These are phyloP conservation scores for Naganishia liquefaciens DNA, from an alignment of 1,284 basidiomycete species.

Conservation along the genomic window DNA sequence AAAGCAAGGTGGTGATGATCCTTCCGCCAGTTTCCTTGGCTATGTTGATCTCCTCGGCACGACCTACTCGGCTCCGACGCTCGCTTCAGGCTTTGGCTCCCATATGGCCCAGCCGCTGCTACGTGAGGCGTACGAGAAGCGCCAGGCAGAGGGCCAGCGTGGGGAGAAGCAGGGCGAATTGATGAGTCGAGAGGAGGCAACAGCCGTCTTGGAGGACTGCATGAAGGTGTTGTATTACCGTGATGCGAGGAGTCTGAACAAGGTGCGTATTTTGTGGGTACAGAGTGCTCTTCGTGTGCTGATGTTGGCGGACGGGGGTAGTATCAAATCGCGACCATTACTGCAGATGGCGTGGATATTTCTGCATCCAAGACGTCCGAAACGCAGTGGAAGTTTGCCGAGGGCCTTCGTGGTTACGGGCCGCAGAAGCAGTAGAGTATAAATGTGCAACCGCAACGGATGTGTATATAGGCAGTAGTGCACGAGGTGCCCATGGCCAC, in stretches of 20 bases:
- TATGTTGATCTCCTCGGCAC: constrained; percentile 97
- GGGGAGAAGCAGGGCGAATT: constrained; percentile 59
- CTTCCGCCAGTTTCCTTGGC: constrained; percentile 70
- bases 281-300: not conserved
- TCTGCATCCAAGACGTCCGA: constrained; percentile 75
- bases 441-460: not conserved
- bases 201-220: constrained; percentile 75
- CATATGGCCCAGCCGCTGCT: constrained; percentile 92
- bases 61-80: constrained; percentile 89
- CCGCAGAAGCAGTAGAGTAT: constrained; percentile 63
- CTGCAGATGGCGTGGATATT: constrained; percentile 72
- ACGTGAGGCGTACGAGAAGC: constrained; percentile 65
- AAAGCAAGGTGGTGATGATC: not conserved
- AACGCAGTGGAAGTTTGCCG: constrained; percentile 90
- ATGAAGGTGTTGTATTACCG: constrained; percentile 97
- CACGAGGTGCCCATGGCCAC: not conserved
- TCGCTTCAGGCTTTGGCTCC: constrained; percentile 95
- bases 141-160: constrained; percentile 67
- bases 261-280: constrained; percentile 60
- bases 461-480: not conserved
- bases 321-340: constrained; percentile 95
- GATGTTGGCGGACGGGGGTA: constrained; percentile 46
- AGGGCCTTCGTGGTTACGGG: constrained; percentile 68
- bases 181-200: constrained; percentile 77
- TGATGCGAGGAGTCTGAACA: constrained; percentile 93